phyloP scores from a whole-genome alignment of 768 basidiomycete species.

The Rhizopogon rudus region DNA sequence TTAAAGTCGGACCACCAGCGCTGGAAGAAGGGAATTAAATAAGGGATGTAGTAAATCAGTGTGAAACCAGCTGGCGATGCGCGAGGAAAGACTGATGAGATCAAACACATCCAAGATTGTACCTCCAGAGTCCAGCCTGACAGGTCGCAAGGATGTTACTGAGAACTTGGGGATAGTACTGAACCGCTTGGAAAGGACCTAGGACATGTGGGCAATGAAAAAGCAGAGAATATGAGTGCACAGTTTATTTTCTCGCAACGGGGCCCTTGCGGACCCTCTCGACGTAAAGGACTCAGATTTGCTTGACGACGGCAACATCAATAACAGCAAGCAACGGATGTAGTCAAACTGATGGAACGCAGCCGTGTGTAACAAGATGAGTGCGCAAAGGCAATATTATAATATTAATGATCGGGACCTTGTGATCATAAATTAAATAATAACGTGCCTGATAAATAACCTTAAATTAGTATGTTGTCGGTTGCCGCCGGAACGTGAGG shows the following conservation, averaged over 20 bases:
- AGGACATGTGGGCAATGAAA: background rate
- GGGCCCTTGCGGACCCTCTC: background rate
- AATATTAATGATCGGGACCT: no score
- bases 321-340: background rate
- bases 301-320: slow-evolving; percentile 6
- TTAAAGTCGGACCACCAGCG: background rate
- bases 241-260: background rate
- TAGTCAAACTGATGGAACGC: background rate
- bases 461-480: no score
- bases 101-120: background rate
- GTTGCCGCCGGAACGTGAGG: no score
- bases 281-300: background rate
- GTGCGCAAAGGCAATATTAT: no score
- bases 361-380: no score
- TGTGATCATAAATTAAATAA: no score
- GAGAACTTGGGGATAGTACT: no score
- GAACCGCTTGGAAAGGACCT: background rate
- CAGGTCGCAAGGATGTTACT: background rate
- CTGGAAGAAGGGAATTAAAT: background rate
- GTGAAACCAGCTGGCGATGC: slow-evolving; percentile 8
- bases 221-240: background rate
- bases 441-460: no score
- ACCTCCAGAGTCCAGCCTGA: background rate
- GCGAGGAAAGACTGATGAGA: slow-evolving; percentile 4
- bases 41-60: background rate